phyloP scores from a whole-genome alignment of 192 early-diverging fungal genomes.

The Geranomyces michiganensis region DNA sequence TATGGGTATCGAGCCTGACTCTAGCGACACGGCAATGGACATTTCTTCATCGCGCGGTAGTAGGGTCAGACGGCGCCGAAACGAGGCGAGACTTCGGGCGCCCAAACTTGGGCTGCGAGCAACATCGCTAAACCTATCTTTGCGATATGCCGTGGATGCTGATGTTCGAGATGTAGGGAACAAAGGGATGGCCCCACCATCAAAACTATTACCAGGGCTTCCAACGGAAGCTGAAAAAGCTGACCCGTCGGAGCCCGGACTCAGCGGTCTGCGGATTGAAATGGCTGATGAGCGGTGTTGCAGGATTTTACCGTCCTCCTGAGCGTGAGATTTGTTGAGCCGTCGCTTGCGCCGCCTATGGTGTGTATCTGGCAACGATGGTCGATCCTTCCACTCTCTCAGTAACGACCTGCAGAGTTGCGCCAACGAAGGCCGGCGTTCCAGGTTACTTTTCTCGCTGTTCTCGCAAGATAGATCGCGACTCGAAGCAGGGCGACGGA shows the following conservation, averaged over 20 bases:
- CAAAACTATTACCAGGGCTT: background rate
- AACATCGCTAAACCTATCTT: background rate
- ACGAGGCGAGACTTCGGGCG: background rate
- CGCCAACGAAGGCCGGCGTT: background rate
- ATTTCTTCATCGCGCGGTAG: slow-evolving; percentile 1
- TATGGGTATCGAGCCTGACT: too few relatives aligned
- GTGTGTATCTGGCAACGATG: too few relatives aligned
- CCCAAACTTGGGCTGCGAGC: background rate
- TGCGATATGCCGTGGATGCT: slow-evolving; percentile 5
- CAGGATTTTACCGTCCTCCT: background rate
- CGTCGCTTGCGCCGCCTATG: background rate
- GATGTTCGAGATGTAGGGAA: background rate
- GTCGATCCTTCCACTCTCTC: slow-evolving; percentile 1
- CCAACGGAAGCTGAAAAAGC: background rate
- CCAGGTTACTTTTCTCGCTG: background rate
- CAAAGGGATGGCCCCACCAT: background rate
- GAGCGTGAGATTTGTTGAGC: background rate
- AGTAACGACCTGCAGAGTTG: background rate
- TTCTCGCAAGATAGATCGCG: too few relatives aligned
- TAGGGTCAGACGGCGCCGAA: background rate
- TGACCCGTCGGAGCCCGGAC: background rate
- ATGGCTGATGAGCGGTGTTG: slow-evolving; percentile 4
- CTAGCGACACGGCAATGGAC: too few relatives aligned
- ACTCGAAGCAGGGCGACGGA: too few relatives aligned
- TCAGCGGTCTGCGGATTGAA: background rate